phyloP scores from a whole-genome alignment of 2,329 filamentous ascomycete species.

The Phaeosphaeriaceae sp. region DNA sequence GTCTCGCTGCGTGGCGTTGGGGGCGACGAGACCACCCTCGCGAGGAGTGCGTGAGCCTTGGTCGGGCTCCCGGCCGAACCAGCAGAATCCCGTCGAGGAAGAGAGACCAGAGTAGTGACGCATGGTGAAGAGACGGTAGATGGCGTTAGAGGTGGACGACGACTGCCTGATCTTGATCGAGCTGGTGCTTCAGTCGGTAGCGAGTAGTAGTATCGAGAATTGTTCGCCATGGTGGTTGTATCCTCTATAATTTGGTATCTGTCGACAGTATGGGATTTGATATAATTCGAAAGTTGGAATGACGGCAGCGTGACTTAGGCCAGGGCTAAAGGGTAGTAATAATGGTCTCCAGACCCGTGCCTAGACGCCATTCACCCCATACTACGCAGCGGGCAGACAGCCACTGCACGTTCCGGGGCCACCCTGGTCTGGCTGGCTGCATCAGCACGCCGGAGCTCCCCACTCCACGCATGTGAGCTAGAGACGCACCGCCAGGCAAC shows the following conservation, averaged over 20 bases:
- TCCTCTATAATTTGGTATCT: constrained; percentile 9
- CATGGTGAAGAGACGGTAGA: constrained; percentile 55
- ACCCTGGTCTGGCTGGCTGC: constrained; percentile 40
- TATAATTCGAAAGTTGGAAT: constrained; percentile 23
- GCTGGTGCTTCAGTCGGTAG: constrained; percentile 46
- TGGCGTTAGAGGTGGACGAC: constrained; percentile 54
- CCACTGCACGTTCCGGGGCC: constrained; percentile 39
- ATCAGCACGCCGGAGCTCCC: constrained; percentile 44
- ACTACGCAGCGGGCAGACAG: constrained; percentile 37
- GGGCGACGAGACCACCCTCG: constrained; percentile 53
- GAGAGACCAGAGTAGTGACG: constrained; percentile 50
- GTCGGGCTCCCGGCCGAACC: constrained; percentile 49
- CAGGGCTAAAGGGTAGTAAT: constrained; percentile 36
- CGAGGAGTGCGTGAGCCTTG: constrained; percentile 52
- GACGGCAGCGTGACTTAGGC: constrained; percentile 13
- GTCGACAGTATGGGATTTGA: constrained; percentile 19
- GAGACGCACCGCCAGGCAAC: constrained; percentile 45
- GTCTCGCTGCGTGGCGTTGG: constrained; percentile 47
- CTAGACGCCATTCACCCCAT: constrained; percentile 50
- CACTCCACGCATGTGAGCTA: constrained; percentile 42
- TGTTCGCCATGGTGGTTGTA: constrained; percentile 42
- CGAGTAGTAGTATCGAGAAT: constrained; percentile 47
- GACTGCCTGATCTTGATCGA: constrained; percentile 44
- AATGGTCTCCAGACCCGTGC: constrained; percentile 34
- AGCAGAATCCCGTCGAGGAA: constrained; percentile 49